These are phyloP conservation scores for Leccinum broughii DNA, from an alignment of 768 basidiomycete species.

Conservation along the genomic window DNA sequence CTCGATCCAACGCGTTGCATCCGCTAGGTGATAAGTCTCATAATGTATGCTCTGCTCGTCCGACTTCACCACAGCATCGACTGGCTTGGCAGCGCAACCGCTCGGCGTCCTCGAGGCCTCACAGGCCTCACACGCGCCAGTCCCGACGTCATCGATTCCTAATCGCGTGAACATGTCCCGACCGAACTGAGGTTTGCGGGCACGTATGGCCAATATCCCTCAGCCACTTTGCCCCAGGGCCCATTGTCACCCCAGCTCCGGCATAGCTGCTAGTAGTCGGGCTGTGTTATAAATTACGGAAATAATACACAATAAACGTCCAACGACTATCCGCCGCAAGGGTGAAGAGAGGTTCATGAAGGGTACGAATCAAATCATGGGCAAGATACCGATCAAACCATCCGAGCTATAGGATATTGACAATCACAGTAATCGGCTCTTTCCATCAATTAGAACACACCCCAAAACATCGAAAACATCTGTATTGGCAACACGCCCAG, in stretches of 20 bases:
- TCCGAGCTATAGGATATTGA: neutral
- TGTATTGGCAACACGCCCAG: too few relatives aligned
- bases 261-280: neutral
- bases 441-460: neutral
- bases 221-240: neutral
- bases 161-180: neutral
- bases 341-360: neutral
- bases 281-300: neutral
- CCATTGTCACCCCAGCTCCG: conserved; percentile 16
- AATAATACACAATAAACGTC: neutral
- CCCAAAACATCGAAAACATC: too few relatives aligned
- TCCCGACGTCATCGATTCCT: conserved; percentile 1
- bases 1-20: neutral
- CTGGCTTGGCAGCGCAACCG: neutral
- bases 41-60: neutral
- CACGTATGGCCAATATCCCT: conserved; percentile 23
- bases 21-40: neutral
- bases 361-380: neutral
- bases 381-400: neutral
- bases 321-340: neutral
- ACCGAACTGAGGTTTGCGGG: conserved; percentile 9
- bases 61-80: neutral
- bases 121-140: neutral
- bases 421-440: too few relatives aligned
- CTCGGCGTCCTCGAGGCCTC: neutral